Evolutionary conservation across 2,329 filamentous ascomycete genomes (phyloP).

Genomic region (Hymenoscyphus infarciens): DNA sequence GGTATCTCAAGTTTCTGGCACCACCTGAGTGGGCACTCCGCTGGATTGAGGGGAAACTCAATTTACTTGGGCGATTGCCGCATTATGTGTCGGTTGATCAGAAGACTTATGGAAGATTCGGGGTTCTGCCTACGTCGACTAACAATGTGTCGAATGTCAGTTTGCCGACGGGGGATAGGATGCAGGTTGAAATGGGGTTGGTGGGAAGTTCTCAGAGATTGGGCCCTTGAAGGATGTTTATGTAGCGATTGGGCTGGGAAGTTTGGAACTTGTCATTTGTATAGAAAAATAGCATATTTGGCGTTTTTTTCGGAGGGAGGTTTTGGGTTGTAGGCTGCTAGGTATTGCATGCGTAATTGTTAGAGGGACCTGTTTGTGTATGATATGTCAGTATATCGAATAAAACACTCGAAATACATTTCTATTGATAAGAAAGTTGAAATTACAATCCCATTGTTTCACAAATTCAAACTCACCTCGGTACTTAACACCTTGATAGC

Average conservation of each 20-base stretch:
- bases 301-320: constrained; percentile 16
- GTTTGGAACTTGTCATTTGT: neutral
- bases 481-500: constrained; percentile 1
- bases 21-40: constrained; percentile 84
- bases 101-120: constrained; percentile 91
- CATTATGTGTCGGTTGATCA: constrained; percentile 94
- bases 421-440: neutral
- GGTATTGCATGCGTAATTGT: neutral
- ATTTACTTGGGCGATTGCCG: constrained; percentile 76
- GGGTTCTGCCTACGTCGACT: constrained; percentile 73
- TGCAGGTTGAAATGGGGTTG: constrained; percentile 51
- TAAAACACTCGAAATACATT: neutral
- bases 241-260: neutral
- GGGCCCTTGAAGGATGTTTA: constrained; percentile 52
- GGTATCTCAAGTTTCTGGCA: constrained; percentile 83
- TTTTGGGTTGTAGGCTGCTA: neutral
- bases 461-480: neutral
- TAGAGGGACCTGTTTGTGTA: neutral
- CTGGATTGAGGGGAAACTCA: constrained; percentile 85
- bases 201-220: constrained; percentile 64
- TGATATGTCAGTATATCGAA: neutral
- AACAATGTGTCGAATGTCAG: constrained; percentile 38
- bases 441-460: neutral
- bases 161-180: constrained; percentile 37
- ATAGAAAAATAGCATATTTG: constrained; percentile 22